Base-by-base conservation (phyloP, 2,329 filamentous ascomycete species). In the Venturia asperata region DNA sequence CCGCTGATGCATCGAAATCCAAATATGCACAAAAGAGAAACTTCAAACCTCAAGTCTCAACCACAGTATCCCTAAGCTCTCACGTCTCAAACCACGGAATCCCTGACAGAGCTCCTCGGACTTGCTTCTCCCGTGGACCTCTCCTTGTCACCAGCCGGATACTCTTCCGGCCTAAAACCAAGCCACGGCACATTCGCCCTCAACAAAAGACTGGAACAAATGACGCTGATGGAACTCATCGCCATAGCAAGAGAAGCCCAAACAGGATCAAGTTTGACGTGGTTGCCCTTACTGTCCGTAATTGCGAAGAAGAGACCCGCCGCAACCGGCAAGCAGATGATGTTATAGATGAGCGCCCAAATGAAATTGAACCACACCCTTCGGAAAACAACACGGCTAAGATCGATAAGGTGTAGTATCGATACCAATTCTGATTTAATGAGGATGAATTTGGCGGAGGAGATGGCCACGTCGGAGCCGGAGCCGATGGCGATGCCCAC, bases 181-280 rank as follows among this genome's bases (percentile, higher is more conserved):
- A 82, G 67, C n/a, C 74, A 73, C 3, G 76, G 76, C 45, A 79
- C 64, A 64, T 67, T 70, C 64, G 75, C 82, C 73, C 87, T 84
- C 77, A 97, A 76, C 62, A 86, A 81, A 71, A 96, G 76, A 77
- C 89, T 93, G 74, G 91, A 96, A 72, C 85, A 77, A 62, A 97
- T 89, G 58, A 97, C 92, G 72, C 90, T 94, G 69, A 97, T 87
- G 75, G 89, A 93, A 76, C 92, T 96, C 74, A 92, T 76, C 34
- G 93, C 93, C 93, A 97, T 97, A 0, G 92, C 92, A 73, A 96
- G 77, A 69, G 87, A 88, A 5, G 92, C 93, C 92, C 92, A 97
- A 1, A 90, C 89, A 0, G 89, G 89, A 73, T 90, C 87, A 60
- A 92, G 77, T 67, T 83, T 78, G 24, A 91, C 76, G 72, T 89